Evolutionary conservation across 2,329 filamentous ascomycete genomes (phyloP).

Genomic region (Aspergillus amoenus): DNA sequence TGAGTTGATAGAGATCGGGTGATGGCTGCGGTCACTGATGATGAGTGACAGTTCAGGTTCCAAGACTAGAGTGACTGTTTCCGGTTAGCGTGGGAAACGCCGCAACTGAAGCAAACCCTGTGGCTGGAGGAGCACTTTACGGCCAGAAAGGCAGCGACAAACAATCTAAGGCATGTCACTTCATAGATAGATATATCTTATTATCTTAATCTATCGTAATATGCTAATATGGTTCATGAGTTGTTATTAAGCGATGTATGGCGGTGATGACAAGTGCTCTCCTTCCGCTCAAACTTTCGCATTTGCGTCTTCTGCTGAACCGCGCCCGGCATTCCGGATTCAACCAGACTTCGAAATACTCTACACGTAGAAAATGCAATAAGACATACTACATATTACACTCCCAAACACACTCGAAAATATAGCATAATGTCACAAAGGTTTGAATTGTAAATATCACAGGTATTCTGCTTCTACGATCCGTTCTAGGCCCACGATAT

Average conservation of each 20-base stretch:
- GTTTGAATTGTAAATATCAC: constrained; percentile 7
- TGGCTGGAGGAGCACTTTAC: constrained; percentile 16
- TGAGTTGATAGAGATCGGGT: constrained; percentile 31
- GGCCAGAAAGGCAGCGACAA: constrained; percentile 1
- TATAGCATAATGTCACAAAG: constrained; percentile 1
- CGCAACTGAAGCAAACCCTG: constrained; percentile 25
- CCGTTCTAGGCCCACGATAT: constrained; percentile 38
- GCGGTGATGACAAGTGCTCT: background rate
- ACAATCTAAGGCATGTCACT: background rate
- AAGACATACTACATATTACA: background rate
- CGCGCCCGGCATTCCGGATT: background rate
- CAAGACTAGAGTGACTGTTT: constrained; percentile 42
- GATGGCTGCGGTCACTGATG: constrained; percentile 34
- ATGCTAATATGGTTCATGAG: background rate
- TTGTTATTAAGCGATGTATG: background rate
- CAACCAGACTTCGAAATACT: background rate
- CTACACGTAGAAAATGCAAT: background rate
- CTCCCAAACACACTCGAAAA: background rate
- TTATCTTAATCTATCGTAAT: too few relatives aligned
- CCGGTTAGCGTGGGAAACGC: constrained; percentile 36
- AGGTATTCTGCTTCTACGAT: constrained; percentile 29
- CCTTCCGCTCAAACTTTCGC: background rate
- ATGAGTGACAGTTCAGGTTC: constrained; percentile 34
- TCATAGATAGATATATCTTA: background rate
- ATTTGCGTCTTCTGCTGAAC: background rate